phyloP scores from a whole-genome alignment of 257 asterid species.

The Petunia axillaris region DNA sequence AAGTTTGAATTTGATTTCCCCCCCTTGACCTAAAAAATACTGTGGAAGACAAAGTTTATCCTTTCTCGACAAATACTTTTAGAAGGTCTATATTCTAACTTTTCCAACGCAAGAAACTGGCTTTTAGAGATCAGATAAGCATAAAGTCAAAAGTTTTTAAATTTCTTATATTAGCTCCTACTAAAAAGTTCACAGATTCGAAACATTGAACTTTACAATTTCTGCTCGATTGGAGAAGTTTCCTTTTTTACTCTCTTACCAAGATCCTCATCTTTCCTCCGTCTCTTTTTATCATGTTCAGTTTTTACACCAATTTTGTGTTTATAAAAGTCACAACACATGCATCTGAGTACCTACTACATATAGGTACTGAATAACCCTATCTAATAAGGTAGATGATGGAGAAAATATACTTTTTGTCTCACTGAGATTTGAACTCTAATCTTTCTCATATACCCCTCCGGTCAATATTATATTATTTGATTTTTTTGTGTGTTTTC shows the following conservation, averaged over 20 bases:
- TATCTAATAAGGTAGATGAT: neutral
- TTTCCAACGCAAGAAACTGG: neutral
- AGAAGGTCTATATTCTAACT: neutral
- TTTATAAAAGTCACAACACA: neutral
- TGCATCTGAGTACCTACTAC: neutral
- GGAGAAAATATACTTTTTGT: neutral
- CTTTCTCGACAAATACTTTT: neutral
- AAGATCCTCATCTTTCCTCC: neutral
- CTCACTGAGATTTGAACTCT: no score
- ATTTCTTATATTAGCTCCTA: neutral
- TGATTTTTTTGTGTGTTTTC: no score
- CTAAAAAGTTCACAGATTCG: neutral
- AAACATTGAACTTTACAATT: neutral
- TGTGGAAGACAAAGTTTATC: neutral
- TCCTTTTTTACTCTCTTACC: neutral
- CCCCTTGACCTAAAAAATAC: neutral
- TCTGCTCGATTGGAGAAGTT: neutral
- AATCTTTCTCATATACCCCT: no score
- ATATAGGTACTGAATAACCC: neutral
- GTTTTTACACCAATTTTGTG: neutral
- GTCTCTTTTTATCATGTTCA: neutral
- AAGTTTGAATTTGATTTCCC: neutral
- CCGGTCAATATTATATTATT: no score
- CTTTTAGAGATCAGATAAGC: constrained; percentile 1
- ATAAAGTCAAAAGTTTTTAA: neutral